Evolutionary conservation across 345 rosid genomes (phyloP).

Genomic region (Populus pruinosa): DNA sequence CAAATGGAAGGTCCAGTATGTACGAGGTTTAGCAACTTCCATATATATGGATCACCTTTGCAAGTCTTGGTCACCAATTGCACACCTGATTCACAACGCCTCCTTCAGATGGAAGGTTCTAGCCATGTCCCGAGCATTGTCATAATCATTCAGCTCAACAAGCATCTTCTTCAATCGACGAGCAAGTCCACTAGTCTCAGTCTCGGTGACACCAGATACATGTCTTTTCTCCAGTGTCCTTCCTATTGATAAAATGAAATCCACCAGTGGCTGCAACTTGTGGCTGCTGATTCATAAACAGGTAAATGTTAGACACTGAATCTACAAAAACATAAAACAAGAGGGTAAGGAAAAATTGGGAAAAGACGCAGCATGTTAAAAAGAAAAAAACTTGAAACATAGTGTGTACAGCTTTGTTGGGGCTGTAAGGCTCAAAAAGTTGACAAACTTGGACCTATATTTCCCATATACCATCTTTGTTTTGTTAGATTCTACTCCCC

Average conservation of each 20-base stretch:
- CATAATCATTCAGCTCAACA: conserved; percentile 84
- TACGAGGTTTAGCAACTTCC: neutral
- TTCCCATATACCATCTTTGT: neutral
- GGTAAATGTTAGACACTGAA: too few species aligned
- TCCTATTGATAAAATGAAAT: conserved; percentile 48
- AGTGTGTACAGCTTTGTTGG: too few species aligned
- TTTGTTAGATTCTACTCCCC: neutral
- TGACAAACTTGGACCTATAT: neutral
- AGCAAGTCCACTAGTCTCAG: conserved; percentile 67
- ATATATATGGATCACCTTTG: neutral
- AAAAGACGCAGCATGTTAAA: too few species aligned
- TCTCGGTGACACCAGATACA: conserved; percentile 43
- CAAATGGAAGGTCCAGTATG: neutral
- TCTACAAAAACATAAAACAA: neutral
- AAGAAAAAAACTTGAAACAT: too few species aligned
- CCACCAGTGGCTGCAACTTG: conserved; percentile 81
- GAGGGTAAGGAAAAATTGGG: neutral
- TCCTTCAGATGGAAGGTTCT: conserved; percentile 71
- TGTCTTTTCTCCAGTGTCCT: conserved; percentile 57
- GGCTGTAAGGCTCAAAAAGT: too few species aligned
- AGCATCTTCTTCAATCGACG: conserved; percentile 80
- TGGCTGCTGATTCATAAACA: conserved; percentile 36
- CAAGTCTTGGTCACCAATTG: neutral
- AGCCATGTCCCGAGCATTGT: conserved; percentile 66
- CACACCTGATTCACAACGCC: conserved; percentile 45